Evolutionary conservation across 2,329 filamentous ascomycete species (phyloP).

Genomic region (Pseudogymnoascus sp.): DNA sequence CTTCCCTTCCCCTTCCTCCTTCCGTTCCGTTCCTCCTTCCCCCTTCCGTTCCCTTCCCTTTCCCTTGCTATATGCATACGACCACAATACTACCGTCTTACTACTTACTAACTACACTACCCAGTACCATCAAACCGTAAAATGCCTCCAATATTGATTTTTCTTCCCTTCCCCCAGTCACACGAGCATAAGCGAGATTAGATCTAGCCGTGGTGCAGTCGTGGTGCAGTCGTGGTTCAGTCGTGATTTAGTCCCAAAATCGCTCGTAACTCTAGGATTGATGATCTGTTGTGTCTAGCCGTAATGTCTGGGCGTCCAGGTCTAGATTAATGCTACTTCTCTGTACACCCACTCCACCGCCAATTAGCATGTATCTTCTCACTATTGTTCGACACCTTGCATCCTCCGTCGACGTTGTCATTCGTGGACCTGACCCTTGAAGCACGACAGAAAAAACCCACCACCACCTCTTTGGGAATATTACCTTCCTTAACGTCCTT

Average conservation of each 20-base stretch:
- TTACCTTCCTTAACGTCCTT: not conserved
- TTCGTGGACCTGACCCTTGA: not conserved
- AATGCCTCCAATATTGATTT: not conserved
- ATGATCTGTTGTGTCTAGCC: not conserved
- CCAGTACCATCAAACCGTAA: not conserved
- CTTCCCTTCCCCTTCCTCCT: too few species aligned
- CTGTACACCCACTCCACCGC: not conserved
- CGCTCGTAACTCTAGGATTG: not conserved
- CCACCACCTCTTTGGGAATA: not conserved
- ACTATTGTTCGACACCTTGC: not conserved
- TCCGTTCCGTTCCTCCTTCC: too few species aligned
- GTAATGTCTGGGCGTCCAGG: not conserved
- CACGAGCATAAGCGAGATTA: not conserved
- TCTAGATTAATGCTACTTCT: not conserved
- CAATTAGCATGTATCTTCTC: not conserved
- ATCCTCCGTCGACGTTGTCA: not conserved
- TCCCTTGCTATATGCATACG: not conserved
- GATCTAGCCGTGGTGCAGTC: not conserved
- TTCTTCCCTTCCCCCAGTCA: not conserved
- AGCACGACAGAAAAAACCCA: not conserved
- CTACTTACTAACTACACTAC: too few species aligned
- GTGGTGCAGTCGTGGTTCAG: too few species aligned
- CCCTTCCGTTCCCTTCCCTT: not conserved
- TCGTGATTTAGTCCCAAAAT: not conserved
- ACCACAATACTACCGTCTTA: not conserved